Base-by-base conservation (phyloP, 768 basidiomycete species). In the Mycena amicta region DNA sequence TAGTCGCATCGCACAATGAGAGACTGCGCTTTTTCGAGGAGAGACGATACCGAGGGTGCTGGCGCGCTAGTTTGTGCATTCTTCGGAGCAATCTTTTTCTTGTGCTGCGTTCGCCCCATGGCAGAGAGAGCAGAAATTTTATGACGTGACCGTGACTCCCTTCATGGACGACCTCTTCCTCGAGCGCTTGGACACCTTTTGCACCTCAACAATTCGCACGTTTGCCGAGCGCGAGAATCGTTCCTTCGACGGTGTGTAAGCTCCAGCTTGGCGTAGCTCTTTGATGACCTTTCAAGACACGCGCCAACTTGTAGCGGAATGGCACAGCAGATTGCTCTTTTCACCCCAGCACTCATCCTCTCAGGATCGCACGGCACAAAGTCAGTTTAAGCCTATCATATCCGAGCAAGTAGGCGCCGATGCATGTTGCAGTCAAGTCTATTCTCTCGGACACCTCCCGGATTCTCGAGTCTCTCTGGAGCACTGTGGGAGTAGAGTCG, bases 1-100 rank as follows among this genome's bases (percentile, higher is more conserved):
- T 91, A 94, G 72, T 95, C 87, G 68, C 89, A 93, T 74, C 93
- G 90, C 23, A 87, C 80, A 64, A 95, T 83, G 54, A 95, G 78
- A n/a, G 81, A 77, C 68, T 92, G 91, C 0, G 91, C 87, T 70
- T 93, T 94, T 68, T 86, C 84, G 30, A 92, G 74, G 5, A 93
- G 75, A 12, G 87, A 75, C 11, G 78, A 53, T 53, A 83, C 71
- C 27, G 86, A 72, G 1, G 85, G 85, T 2, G 69, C 20, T 8
- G 62, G 43, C 23, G 60, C 53, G 16, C 64, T 37, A 26, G 68
- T 40, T 28, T 56, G 66, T 20, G 62, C 63, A 28, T 67, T 65
- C 47, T 71, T 64, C 46, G 72, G 70, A 28, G 66, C 68, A 16
- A 65, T 66, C 69, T 79, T 77, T 67, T 79, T 83, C 67, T 79